phyloP scores from a whole-genome alignment of 2,329 filamentous ascomycete species.

The Ceratocystis huliohia region DNA sequence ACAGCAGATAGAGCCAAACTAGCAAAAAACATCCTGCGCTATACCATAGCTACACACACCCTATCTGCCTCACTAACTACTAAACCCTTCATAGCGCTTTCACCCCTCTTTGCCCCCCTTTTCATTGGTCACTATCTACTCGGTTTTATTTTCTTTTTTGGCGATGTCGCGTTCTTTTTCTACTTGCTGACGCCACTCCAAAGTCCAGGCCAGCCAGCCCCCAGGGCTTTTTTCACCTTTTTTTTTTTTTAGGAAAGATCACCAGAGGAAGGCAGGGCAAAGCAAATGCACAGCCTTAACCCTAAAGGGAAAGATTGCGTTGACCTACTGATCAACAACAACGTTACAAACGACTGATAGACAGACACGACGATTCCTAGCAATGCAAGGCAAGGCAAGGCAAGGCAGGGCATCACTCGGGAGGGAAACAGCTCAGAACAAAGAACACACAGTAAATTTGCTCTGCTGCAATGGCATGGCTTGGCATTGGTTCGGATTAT shows the following conservation, averaged over 20 bases:
- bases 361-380: background rate
- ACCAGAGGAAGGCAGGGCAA: background rate
- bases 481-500: slow-evolving; percentile 1
- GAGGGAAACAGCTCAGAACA: background rate
- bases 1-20: background rate
- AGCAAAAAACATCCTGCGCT: background rate
- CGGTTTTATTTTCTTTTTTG: no score
- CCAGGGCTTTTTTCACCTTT: background rate
- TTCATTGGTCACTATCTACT: background rate
- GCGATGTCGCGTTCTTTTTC: background rate
- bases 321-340: background rate
- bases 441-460: background rate
- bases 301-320: background rate
- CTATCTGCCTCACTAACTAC: no score
- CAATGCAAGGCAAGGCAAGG: no score
- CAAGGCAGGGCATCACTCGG: no score
- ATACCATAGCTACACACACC: no score
- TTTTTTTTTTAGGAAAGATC: background rate
- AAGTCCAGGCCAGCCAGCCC: background rate
- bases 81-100: no score
- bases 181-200: background rate
- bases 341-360: background rate
- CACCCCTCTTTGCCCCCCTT: background rate
- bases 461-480: background rate
- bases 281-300: background rate